phyloP scores from a whole-genome alignment of 768 basidiomycete genomes.

The Paxillus rubicundulus region DNA sequence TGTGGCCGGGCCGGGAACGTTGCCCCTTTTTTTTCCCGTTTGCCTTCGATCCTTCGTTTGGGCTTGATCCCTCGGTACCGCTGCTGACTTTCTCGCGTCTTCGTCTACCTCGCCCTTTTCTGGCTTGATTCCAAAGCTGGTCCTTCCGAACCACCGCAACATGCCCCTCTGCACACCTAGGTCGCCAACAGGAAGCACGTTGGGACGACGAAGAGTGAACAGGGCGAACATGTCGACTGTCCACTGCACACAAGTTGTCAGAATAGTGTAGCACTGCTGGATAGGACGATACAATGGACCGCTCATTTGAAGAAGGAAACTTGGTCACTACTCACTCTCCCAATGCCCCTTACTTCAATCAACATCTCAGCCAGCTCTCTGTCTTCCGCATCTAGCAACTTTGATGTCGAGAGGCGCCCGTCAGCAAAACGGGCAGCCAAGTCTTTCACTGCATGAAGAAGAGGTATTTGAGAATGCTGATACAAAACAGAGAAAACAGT shows the following conservation, averaged over 20 bases:
- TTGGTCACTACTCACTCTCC: conserved; percentile 50
- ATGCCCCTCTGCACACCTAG: conserved; percentile 80
- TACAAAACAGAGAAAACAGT: neutral
- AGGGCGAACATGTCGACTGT: conserved; percentile 92
- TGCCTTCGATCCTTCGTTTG: conserved; percentile 20
- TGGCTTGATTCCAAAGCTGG: conserved; percentile 12
- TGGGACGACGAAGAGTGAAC: conserved; percentile 79
- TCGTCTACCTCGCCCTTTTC: conserved; percentile 10
- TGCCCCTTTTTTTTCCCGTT: neutral
- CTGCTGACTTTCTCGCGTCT: neutral
- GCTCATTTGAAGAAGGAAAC: no score
- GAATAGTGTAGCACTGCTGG: conserved; percentile 46
- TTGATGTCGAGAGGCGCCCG: conserved; percentile 71
- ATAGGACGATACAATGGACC: no score
- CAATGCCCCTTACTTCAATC: conserved; percentile 77
- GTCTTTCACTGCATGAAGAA: conserved; percentile 57
- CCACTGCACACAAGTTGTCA: conserved; percentile 4
- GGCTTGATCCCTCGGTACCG: neutral
- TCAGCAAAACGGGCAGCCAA: conserved; percentile 79
- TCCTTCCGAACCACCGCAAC: conserved; percentile 54
- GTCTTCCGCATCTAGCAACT: conserved; percentile 67
- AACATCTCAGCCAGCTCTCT: conserved; percentile 75
- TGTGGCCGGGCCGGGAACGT: neutral
- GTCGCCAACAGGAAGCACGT: conserved; percentile 79
- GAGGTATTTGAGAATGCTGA: neutral